Evolutionary conservation across 192 early-diverging fungal genomes (phyloP).

Genomic region (Endogone sp.): DNA sequence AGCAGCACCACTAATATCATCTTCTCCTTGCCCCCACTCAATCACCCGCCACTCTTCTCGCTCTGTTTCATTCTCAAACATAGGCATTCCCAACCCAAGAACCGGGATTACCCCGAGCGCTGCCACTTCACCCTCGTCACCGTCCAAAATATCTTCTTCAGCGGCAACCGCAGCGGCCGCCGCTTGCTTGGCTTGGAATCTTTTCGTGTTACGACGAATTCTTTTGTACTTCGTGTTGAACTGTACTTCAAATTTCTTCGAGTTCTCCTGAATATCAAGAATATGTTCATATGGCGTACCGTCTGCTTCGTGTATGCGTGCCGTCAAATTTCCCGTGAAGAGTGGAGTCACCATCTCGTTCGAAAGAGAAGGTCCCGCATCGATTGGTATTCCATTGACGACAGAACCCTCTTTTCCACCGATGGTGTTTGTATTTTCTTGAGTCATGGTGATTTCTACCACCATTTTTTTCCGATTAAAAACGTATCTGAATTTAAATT

Average conservation of each 20-base stretch:
- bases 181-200: constrained; percentile 68
- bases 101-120: constrained; percentile 41
- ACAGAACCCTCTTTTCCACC: neutral
- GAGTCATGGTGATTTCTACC: constrained; percentile 83
- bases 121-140: constrained; percentile 60
- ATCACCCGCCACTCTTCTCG: constrained; percentile 69
- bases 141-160: constrained; percentile 59
- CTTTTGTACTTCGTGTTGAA: constrained; percentile 99
- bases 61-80: constrained; percentile 55
- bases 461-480: constrained; percentile 97
- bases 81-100: constrained; percentile 37
- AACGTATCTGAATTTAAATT: constrained; percentile 73
- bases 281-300: constrained; percentile 82
- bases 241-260: constrained; percentile 81
- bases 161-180: constrained; percentile 62
- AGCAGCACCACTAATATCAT: constrained; percentile 49
- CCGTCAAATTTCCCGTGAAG: constrained; percentile 64
- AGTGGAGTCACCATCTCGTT: constrained; percentile 26
- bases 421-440: constrained; percentile 59
- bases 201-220: constrained; percentile 76
- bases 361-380: constrained; percentile 9
- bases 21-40: constrained; percentile 80
- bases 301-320: constrained; percentile 78
- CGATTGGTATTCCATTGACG: neutral
- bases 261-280: constrained; percentile 71